Percentiles rank a stretch among this genome's conserved stretches.
These are phyloP conservation scores for Gomphus sp. DNA, from an alignment of 1,284 basidiomycete genomes.

Conservation along the genomic window DNA sequence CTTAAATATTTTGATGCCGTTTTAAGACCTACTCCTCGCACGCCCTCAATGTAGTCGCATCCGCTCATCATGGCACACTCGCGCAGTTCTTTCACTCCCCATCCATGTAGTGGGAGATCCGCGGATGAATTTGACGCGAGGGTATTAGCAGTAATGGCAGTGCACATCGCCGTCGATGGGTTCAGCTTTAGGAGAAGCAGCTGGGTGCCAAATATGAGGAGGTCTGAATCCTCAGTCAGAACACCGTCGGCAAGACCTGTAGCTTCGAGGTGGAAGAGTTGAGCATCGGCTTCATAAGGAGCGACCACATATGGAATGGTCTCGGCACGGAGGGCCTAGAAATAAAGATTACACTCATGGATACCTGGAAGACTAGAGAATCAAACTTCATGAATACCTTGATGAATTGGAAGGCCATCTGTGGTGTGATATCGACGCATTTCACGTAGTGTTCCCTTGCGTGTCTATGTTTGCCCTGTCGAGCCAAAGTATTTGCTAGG, in stretches of 20 bases:
- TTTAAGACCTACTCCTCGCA: slow-evolving; percentile 91
- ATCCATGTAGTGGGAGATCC: slow-evolving; percentile 76
- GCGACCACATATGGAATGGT: slow-evolving; percentile 84
- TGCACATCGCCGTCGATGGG: slow-evolving; percentile 59
- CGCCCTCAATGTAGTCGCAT: slow-evolving; percentile 94
- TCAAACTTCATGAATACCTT: slow-evolving; percentile 48
- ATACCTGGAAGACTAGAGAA: slow-evolving; percentile 5
- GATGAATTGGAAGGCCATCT: slow-evolving; percentile 97
- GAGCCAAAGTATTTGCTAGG: slow-evolving; percentile 62
- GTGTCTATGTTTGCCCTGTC: slow-evolving; percentile 69
- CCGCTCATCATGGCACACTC: slow-evolving; percentile 96
- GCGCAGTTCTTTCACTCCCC: slow-evolving; percentile 86
- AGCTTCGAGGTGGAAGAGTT: slow-evolving; percentile 88
- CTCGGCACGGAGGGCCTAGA: slow-evolving; percentile 75
- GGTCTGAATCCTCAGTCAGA: slow-evolving; percentile 96
- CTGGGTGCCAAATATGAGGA: slow-evolving; percentile 93
- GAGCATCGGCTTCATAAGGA: slow-evolving; percentile 98
- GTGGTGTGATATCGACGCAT: slow-evolving; percentile 91
- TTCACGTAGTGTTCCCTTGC: slow-evolving; percentile 88
- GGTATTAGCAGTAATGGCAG: slow-evolving; percentile 66
- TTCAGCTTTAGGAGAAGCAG: slow-evolving; percentile 87
- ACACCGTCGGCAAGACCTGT: slow-evolving; percentile 82
- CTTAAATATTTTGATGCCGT: slow-evolving; percentile 82
- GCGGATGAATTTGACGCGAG: slow-evolving; percentile 40
- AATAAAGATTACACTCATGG: slow-evolving; percentile 6